Evolutionary conservation across 2,329 filamentous ascomycete species (phyloP), one percentile per base, ranked within the genome.

Genomic region (Ceratocystiopsis sp.): DNA sequence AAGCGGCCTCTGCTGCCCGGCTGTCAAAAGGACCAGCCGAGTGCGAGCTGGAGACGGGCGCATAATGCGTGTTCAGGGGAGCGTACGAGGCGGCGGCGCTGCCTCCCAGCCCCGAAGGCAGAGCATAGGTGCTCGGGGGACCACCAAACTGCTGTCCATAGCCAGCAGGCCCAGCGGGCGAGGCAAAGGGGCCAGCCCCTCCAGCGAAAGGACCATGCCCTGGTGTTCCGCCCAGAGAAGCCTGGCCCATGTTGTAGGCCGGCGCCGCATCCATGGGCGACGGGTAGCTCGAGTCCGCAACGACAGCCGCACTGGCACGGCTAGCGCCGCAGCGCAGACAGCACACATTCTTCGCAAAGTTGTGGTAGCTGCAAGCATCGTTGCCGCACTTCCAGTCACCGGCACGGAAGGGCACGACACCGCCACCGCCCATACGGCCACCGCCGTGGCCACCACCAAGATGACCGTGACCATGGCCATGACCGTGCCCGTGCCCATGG

Each of bases 301-400:
- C 85, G 41, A 98, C 84, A 15, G 89, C 87, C 46, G 91, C 91
- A 49, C 84, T 85, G 48, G 89, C 89, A 54, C 91, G 84, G 60
- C 86, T 93, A 42, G 89, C 91, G 59, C 91, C 91, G 58, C 91
- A 98, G 47, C 91, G 84, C 49, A 98, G 75, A 62, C 91, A 98
- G 64, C 85, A 93, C 45, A 96, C 89, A 55, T 98, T 98, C 75
- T 98, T 98, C 48, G 91, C 91, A 59, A 98, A 98, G 67, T 98
- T 98, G 69, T 98, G 91, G 62, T 98, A 98, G 46, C 84, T 85
- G 59, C 91, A 98, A 35, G 87, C 86, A 57, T 98, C 91, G 51
- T 91, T 91, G 45, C 91, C 91, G 57, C 91, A 98, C 64, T 95
- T 95, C 91, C 91, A 98, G 58, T 98, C 91, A 57, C 91, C 91